Conservation (phyloP, 345 rosid species). For the Eucalyptus pauciflora region DNA sequence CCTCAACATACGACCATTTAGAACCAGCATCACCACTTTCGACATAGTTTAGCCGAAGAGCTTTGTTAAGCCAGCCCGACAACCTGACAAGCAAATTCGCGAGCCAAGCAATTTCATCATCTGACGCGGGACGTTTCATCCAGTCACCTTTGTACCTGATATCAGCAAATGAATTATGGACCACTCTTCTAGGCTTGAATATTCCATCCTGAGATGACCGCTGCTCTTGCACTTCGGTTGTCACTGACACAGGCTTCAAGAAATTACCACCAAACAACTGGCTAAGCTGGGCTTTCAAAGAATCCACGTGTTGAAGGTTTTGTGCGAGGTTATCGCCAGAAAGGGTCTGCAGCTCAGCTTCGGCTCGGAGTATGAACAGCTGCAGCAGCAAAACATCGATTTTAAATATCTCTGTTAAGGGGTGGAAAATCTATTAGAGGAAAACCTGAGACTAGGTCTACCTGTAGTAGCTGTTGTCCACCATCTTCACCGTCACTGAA, state of each 20-base stretch:
- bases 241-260: slow-evolving; percentile 33
- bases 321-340: slow-evolving; percentile 28
- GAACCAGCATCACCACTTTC: slow-evolving; percentile 7
- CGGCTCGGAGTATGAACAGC: slow-evolving; percentile 81
- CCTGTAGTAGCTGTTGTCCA: slow-evolving; percentile 89
- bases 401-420: background rate
- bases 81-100: slow-evolving; percentile 53
- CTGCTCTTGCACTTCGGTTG: slow-evolving; percentile 22
- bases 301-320: slow-evolving; percentile 35
- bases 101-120: slow-evolving; percentile 76
- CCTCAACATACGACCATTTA: slow-evolving; percentile 41
- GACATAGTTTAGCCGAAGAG: slow-evolving; percentile 41
- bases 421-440: background rate
- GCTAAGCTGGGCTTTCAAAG: slow-evolving; percentile 40
- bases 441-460: slow-evolving; percentile 1
- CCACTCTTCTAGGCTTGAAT: slow-evolving; percentile 69
- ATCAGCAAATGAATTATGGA: slow-evolving; percentile 19
- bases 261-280: slow-evolving; percentile 46
- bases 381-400: slow-evolving; percentile 21
- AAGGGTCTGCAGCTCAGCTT: slow-evolving; percentile 69
- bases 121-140: slow-evolving; percentile 83
- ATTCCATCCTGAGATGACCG: slow-evolving; percentile 44
- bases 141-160: slow-evolving; percentile 71
- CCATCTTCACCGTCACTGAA: slow-evolving; percentile 74
- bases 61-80: slow-evolving; percentile 59